Evolutionary conservation across 805 yeast species (phyloP), one percentile per base, ranked within the genome.

Genomic region (Ogataea sp.): DNA sequence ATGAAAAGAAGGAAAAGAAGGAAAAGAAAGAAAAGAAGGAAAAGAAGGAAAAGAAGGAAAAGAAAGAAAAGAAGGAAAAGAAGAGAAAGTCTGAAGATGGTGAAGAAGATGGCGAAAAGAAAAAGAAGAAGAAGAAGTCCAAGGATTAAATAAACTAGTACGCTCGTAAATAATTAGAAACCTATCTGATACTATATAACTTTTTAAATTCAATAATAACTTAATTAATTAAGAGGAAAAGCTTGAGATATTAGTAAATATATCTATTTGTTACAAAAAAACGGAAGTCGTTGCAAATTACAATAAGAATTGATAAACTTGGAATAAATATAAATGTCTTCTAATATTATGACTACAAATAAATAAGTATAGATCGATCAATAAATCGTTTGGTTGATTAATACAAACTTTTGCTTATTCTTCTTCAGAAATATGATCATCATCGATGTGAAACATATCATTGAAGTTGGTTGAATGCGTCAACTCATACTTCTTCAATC

Each of bases 11-110:
- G 59, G 68, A 71, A 45, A 67, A 70, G 64, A 65, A 65, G 58
- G 72, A 72, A 40, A 69, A 73, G 65, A 75, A 80, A 71, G 75
- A 76, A 55, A 74, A 76, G 60, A 75, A 78, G 65, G 73, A 51
- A 37, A 53, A 56, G 48, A 53, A 57, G 47, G 52, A 51, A 36
- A 47, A 54, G 45, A 47, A 47, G 34, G 43, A 43, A 20, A 48
- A 43, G 48, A 47, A 45, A 41, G 60, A 65, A 39, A 61, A 65
- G 56, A 64, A 72, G 56, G 70, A 70, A 44, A 71, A 69, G 64
- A 64, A 61, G 38, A 39, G 38, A 28, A 36, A 40, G 31, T 43
- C 39, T 20, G 47, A 41, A 15, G 16, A 30, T 16, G 45, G 47
- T 23, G 47, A 45, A 16, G 48, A 56, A 41, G 43, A 53, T 34